Conservation (phyloP, 2,329 filamentous ascomycete species). For the Ustulina deusta region DNA sequence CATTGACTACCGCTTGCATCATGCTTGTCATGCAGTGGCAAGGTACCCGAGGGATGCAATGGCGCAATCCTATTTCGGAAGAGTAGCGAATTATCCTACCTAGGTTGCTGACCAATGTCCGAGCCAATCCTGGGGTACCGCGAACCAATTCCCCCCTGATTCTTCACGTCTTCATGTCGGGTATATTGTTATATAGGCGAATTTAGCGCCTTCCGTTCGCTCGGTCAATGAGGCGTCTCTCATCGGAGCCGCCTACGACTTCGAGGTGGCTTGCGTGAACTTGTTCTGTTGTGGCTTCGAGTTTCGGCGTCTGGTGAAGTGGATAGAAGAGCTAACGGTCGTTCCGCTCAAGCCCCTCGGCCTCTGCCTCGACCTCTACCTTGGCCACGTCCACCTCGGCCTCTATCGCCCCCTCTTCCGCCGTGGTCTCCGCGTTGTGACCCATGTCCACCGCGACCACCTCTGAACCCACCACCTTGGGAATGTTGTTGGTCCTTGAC, state of each 20-base stretch:
- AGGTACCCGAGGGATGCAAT: neutral
- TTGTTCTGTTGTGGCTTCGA: constrained; percentile 12
- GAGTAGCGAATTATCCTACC: constrained; percentile 8
- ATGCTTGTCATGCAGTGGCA: constrained; percentile 8
- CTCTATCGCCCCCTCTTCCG: constrained; percentile 66
- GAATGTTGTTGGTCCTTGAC: constrained; percentile 90
- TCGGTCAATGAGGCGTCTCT: neutral
- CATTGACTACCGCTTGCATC: neutral
- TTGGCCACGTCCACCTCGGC: constrained; percentile 66
- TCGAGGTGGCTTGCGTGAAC: neutral
- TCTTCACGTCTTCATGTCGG: constrained; percentile 14
- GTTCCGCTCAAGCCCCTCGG: constrained; percentile 50
- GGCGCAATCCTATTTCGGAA: neutral
- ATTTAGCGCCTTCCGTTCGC: constrained; percentile 1
- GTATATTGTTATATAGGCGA: constrained; percentile 16
- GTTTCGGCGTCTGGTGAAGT: constrained; percentile 10
- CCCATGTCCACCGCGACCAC: constrained; percentile 67
- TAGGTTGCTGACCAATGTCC: constrained; percentile 11
- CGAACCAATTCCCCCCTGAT: constrained; percentile 7
- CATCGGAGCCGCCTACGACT: neutral
- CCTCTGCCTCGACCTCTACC: constrained; percentile 61
- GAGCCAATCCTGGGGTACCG: neutral
- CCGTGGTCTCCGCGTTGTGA: constrained; percentile 68
- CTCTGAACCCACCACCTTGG: constrained; percentile 72
- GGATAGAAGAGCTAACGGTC: constrained; percentile 3